These are phyloP conservation scores for Podaxis sp. DNA, from an alignment of 768 basidiomycete species.

Conservation along the genomic window DNA sequence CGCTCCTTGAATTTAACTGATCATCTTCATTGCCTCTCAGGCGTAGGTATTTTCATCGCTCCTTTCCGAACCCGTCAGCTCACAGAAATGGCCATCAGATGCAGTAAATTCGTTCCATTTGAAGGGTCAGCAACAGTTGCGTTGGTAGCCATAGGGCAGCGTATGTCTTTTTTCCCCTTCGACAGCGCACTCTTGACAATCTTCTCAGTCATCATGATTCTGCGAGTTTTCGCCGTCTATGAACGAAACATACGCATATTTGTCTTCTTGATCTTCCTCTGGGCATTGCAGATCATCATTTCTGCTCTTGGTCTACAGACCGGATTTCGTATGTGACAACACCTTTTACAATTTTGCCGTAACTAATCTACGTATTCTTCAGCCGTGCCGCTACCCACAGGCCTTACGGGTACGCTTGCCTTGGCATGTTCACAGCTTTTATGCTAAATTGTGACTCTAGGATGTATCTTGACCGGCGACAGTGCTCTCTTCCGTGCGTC, in stretches of 20 bases:
- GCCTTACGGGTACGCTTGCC: slow-evolving; percentile 22
- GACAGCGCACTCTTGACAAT: background rate
- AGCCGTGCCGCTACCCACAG: slow-evolving; percentile 27
- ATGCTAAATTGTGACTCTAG: slow-evolving; percentile 11
- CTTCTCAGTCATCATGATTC: slow-evolving; percentile 30
- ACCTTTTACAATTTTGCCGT: background rate
- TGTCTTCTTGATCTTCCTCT: slow-evolving; percentile 22
- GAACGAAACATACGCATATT: slow-evolving; percentile 21
- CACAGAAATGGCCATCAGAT: slow-evolving; percentile 15
- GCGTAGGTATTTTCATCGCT: background rate
- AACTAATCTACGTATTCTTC: background rate
- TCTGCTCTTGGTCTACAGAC: slow-evolving; percentile 23
- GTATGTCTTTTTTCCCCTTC: slow-evolving; percentile 16
- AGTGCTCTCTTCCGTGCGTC: slow-evolving; percentile 26
- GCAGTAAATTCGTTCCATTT: slow-evolving; percentile 27
- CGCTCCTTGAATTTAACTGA: background rate
- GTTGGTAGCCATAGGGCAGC: slow-evolving; percentile 20
- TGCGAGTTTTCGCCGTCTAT: slow-evolving; percentile 31
- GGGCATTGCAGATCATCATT: slow-evolving; percentile 25
- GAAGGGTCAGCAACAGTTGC: slow-evolving; percentile 28
- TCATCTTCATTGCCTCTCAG: background rate
- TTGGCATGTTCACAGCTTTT: background rate
- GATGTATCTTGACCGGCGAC: slow-evolving; percentile 26
- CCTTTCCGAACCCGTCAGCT: background rate
- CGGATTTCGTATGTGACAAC: slow-evolving; percentile 25